phyloP scores from a whole-genome alignment of 129 eudicot genomes.

The Ambrosia trifida region DNA sequence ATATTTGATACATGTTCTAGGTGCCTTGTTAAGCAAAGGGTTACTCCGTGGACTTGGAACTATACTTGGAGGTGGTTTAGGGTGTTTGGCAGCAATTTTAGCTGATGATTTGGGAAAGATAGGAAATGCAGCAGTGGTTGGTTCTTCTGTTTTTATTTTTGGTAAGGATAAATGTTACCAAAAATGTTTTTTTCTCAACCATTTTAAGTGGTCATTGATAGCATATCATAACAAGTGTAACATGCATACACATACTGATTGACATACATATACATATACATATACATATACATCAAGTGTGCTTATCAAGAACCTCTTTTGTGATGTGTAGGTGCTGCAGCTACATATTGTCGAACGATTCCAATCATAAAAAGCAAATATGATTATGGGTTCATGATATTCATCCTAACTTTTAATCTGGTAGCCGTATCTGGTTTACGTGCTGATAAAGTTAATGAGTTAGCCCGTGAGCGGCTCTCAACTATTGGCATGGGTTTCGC shows the following conservation, averaged over 20 bases:
- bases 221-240: slow-evolving; percentile 14
- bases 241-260: not conserved
- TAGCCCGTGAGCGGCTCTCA: slow-evolving; percentile 66
- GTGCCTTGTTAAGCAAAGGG: slow-evolving; percentile 89
- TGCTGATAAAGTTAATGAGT: slow-evolving; percentile 52
- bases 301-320: not conserved
- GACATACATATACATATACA: not conserved
- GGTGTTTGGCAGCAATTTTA: slow-evolving; percentile 64
- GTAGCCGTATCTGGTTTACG: slow-evolving; percentile 76
- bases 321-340: slow-evolving; percentile 55
- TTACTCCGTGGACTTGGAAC: slow-evolving; percentile 79
- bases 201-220: not conserved
- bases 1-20: slow-evolving; percentile 33
- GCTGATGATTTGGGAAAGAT: slow-evolving; percentile 58
- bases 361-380: slow-evolving; percentile 65
- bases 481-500: slow-evolving; percentile 82
- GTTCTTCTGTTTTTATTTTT: slow-evolving; percentile 51
- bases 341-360: slow-evolving; percentile 66
- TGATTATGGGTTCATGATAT: slow-evolving; percentile 79
- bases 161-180: slow-evolving; percentile 43
- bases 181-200: not conserved
- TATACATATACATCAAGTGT: not conserved
- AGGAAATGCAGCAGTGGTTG: slow-evolving; percentile 59
- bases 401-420: slow-evolving; percentile 73
- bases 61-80: slow-evolving; percentile 73